phyloP scores from a whole-genome alignment of 495 filamentous ascomycete genomes.

The Elaphomyces granulatus region DNA sequence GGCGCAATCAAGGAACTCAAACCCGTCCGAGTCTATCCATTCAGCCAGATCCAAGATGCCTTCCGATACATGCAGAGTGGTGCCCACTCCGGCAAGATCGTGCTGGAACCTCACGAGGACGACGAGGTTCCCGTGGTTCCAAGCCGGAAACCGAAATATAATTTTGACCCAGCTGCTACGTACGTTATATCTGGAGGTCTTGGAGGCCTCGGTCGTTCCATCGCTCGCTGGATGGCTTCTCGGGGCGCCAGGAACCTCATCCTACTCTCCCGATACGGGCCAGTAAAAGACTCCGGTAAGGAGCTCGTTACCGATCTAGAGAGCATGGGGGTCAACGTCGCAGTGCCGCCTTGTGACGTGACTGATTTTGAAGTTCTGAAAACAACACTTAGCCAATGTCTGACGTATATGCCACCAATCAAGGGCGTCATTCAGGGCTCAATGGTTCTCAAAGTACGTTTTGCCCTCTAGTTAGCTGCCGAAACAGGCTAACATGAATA shows the following conservation, averaged over 20 bases:
- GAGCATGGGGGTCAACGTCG: conserved; percentile 12
- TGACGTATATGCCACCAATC: conserved; percentile 30
- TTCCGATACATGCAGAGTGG: conserved; percentile 43
- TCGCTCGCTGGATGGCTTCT: conserved; percentile 42
- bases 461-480: background rate
- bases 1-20: conserved; percentile 9
- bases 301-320: conserved; percentile 8
- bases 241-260: conserved; percentile 42
- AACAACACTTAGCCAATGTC: conserved; percentile 7
- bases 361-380: conserved; percentile 10
- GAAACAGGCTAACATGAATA: conserved; percentile 9
- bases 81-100: conserved; percentile 42
- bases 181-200: conserved; percentile 34
- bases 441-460: conserved; percentile 28
- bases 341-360: conserved; percentile 27
- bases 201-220: conserved; percentile 28
- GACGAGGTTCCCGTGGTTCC: conserved; percentile 5
- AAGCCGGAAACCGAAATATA: background rate
- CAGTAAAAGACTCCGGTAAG: conserved; percentile 1
- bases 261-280: conserved; percentile 37
- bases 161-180: conserved; percentile 13
- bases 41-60: conserved; percentile 32
- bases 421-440: conserved; percentile 38
- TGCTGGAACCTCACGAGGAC: conserved; percentile 27
- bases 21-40: conserved; percentile 18